Conservation (phyloP, 352 stramenopile genomes). For the Phytophthora litchii region DNA sequence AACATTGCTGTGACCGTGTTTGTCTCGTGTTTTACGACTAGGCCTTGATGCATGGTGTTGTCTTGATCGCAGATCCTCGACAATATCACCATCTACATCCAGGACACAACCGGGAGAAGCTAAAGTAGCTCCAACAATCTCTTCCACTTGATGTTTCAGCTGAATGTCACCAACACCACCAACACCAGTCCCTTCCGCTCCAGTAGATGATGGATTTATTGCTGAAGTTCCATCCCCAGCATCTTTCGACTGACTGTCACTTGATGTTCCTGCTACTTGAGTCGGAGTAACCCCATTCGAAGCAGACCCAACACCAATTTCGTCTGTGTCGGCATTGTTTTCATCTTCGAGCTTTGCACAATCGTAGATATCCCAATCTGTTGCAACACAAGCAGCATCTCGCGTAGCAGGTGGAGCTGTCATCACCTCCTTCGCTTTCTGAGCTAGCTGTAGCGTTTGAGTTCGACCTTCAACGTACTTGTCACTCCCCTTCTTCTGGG, state of each 20-base stretch:
- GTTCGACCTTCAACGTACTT: constrained; percentile 69
- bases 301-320: constrained; percentile 10
- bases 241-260: constrained; percentile 24
- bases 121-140: constrained; percentile 77
- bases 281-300: not conserved
- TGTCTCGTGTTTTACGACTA: constrained; percentile 24
- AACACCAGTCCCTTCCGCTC: constrained; percentile 15
- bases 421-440: constrained; percentile 88
- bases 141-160: constrained; percentile 75
- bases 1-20: constrained; percentile 20
- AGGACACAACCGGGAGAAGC: constrained; percentile 81
- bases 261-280: constrained; percentile 17
- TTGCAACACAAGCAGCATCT: constrained; percentile 73
- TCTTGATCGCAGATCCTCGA: constrained; percentile 66
- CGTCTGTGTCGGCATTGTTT: constrained; percentile 35
- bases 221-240: constrained; percentile 6
- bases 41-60: constrained; percentile 43
- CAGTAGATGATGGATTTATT: constrained; percentile 10
- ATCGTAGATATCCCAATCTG: constrained; percentile 90
- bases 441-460: constrained; percentile 76
- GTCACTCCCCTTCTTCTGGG: constrained; percentile 79
- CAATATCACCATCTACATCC: constrained; percentile 79
- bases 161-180: constrained; percentile 56
- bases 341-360: constrained; percentile 40
- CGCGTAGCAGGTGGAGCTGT: constrained; percentile 75